These are phyloP conservation scores for Acidiella bohemica DNA, from an alignment of 495 filamentous ascomycete species.

Conservation along the genomic window DNA sequence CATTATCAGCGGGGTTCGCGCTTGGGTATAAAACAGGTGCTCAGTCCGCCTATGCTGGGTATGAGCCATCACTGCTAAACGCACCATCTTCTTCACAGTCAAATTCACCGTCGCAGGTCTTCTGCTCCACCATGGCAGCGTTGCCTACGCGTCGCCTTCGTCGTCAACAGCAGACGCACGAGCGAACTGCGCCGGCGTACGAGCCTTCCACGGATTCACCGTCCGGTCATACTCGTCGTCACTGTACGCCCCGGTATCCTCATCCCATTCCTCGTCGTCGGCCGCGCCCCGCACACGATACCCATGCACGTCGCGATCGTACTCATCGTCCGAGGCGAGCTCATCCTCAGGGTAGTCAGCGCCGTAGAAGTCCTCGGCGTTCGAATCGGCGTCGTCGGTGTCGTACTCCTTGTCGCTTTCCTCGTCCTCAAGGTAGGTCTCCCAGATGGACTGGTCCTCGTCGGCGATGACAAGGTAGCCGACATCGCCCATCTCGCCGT, in stretches of 20 bases:
- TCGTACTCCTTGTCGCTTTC: constrained; percentile 43
- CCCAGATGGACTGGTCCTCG: constrained; percentile 46
- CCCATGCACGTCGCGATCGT: constrained; percentile 37
- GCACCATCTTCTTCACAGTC: too few species aligned
- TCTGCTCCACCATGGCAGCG: background rate
- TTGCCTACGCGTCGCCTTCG: background rate
- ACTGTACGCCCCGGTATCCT: constrained; percentile 31
- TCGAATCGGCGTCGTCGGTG: constrained; percentile 49
- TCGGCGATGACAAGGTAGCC: constrained; percentile 47
- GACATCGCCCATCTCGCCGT: constrained; percentile 27
- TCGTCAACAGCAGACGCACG: background rate
- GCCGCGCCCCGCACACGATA: constrained; percentile 32
- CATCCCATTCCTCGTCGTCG: constrained; percentile 45
- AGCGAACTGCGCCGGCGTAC: background rate
- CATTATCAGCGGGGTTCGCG: too few species aligned
- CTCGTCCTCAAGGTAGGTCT: constrained; percentile 39
- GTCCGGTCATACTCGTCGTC: constrained; percentile 30
- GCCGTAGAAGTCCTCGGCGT: constrained; percentile 51
- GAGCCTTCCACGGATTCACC: constrained; percentile 3
- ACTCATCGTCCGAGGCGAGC: constrained; percentile 43
- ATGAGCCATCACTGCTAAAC: too few species aligned
- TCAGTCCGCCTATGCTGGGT: too few species aligned
- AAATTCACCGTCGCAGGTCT: background rate
- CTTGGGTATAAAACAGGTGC: background rate
- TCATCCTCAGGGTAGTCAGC: constrained; percentile 61